Conservation (phyloP, 805 yeast genomes). For the Candida tammaniensis region DNA sequence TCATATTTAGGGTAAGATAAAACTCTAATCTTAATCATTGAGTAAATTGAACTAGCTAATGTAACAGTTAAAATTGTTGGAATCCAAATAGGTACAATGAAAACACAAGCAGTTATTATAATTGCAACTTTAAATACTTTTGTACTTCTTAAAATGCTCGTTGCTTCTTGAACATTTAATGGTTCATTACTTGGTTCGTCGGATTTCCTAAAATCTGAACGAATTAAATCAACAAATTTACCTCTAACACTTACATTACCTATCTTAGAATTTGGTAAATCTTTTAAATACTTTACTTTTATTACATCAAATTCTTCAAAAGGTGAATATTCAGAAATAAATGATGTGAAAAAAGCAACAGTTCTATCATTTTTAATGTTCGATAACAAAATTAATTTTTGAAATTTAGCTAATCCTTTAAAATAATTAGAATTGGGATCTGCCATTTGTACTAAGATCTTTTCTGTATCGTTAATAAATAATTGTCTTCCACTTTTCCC, state of each 20-base stretch:
- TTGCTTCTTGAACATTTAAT: slow-evolving; percentile 32
- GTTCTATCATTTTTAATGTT: slow-evolving; percentile 81
- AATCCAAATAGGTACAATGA: slow-evolving; percentile 48
- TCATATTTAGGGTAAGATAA: slow-evolving; percentile 21
- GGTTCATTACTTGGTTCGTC: background rate
- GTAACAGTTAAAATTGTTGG: slow-evolving; percentile 41
- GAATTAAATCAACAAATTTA: slow-evolving; percentile 49
- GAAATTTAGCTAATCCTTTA: slow-evolving; percentile 56
- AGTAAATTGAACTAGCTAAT: slow-evolving; percentile 35
- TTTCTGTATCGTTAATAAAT: slow-evolving; percentile 36
- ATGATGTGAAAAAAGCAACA: slow-evolving; percentile 84
- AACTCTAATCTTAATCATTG: slow-evolving; percentile 35
- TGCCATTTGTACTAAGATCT: slow-evolving; percentile 51
- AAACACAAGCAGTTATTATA: slow-evolving; percentile 22
- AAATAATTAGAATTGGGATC: slow-evolving; percentile 49
- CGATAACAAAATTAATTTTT: slow-evolving; percentile 60
- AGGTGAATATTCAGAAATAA: slow-evolving; percentile 70
- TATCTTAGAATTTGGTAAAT: slow-evolving; percentile 40
- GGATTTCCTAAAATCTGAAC: slow-evolving; percentile 26
- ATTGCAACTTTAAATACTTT: slow-evolving; percentile 19
- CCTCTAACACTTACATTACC: slow-evolving; percentile 41
- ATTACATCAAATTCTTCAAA: slow-evolving; percentile 50
- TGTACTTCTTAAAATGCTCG: slow-evolving; percentile 32
- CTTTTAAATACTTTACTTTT: slow-evolving; percentile 47
- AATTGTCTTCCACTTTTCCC: slow-evolving; percentile 38